Percentiles rank a stretch among this genome's conserved stretches.
phyloP scores from a whole-genome alignment of 306 rosid genomes.

The Pyrus communis region DNA sequence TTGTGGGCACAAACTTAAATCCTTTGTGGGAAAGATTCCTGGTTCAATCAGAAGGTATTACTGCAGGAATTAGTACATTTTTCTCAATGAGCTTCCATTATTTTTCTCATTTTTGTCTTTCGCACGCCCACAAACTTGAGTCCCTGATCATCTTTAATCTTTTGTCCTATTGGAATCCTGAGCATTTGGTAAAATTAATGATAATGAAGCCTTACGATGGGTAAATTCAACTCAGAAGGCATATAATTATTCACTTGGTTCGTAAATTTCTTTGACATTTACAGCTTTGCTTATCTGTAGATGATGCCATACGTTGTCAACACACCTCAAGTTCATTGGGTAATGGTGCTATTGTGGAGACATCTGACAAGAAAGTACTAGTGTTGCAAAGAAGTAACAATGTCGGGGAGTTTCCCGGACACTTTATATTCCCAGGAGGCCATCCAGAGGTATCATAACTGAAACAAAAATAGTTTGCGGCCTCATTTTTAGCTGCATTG shows the following conservation, averaged over 20 bases:
- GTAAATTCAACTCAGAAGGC: background rate
- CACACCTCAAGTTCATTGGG: conserved; percentile 92
- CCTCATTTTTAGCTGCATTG: background rate
- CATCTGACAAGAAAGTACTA: conserved; percentile 64
- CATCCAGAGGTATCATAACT: conserved; percentile 78
- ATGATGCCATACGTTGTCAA: conserved; percentile 64
- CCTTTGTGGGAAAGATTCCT: conserved; percentile 76
- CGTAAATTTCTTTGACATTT: background rate
- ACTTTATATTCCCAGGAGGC: conserved; percentile 94
- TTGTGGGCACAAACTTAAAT: conserved; percentile 85
- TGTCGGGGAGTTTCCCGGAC: conserved; percentile 92
- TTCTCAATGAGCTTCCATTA: background rate
- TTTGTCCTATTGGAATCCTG: background rate
- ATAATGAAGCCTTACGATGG: background rate
- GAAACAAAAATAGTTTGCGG: background rate
- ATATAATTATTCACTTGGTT: background rate
- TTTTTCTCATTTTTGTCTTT: background rate
- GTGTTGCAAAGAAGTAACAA: conserved; percentile 74
- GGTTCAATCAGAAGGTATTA: conserved; percentile 63
- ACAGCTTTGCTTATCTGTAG: conserved; percentile 31
- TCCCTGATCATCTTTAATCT: background rate
- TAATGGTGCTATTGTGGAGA: conserved; percentile 89
- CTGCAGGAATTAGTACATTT: background rate
- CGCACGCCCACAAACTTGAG: background rate
- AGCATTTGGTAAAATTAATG: background rate